Evolutionary conservation across 208 protist species (phyloP), one percentile per base, ranked within the genome.

Genomic region (Porcisia deanei): DNA sequence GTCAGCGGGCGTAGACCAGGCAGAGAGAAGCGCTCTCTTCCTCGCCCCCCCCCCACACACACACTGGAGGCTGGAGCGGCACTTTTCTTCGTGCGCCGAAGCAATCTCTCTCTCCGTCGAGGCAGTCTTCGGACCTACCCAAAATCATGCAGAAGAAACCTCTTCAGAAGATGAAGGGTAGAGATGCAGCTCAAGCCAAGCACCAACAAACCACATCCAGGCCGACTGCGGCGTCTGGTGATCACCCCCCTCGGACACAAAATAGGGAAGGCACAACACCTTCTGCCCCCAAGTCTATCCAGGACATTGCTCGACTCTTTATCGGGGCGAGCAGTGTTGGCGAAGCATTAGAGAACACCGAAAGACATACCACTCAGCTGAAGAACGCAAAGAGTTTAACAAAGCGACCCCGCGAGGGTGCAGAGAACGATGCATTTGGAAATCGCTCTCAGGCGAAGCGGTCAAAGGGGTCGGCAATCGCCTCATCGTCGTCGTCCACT

Each of bases 281-380:
- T 7, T 37, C 53, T 8, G 59, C 60, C 20, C 78, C 73, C 16
- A 67, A 47, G 53, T 78, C 73, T 1, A 82, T 82, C 20, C 73
- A 76, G 5, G 78, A 82, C 16, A 68, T 82, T 39, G 72, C 78
- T 9, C 67, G 73, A 34, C 72, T 82, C 8, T 82, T 82, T 66
- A 82, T 82, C 8, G 78, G 73, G 30, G 53, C 34, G n/a, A 58
- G 58, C 58, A 53, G 58, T 55, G 30, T 7, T 18, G 57, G 41
- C 34, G n/a, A 39, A 20, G 41, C 22, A 34, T 49, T 18, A 20
- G 41, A 45, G 41, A 25, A 25, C 63, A 30, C 37, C 9, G 41
- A 67, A 39, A 49, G 63, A 2, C 22, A 16, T 43, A n/a, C 20
- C 22, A 9, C 25, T 34, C 9, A 73, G 2, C 25, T 55, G 30